Evolutionary conservation across 495 filamentous ascomycete genomes (phyloP).

Genomic region (Trichoderma virens): DNA sequence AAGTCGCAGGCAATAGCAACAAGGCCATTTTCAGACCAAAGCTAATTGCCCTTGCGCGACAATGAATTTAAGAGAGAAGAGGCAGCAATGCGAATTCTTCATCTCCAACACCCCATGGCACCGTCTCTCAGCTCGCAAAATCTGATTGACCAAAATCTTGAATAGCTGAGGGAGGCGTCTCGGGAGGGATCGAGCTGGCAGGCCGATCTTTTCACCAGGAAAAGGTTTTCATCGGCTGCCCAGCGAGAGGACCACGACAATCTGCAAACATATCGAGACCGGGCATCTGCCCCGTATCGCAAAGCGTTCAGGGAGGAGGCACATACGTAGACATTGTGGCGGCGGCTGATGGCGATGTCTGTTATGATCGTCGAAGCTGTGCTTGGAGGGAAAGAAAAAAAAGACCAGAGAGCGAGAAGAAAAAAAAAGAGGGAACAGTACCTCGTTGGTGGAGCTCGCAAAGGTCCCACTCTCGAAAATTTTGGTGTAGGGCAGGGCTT

Average conservation of each 20-base stretch:
- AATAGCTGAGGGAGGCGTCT: constrained; percentile 44
- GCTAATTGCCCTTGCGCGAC: constrained; percentile 38
- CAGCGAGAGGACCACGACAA: constrained; percentile 77
- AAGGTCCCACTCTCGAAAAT: background rate
- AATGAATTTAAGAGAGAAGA: constrained; percentile 78
- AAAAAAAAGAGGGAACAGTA: constrained; percentile 15
- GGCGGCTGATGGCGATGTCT: constrained; percentile 21
- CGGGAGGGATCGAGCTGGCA: constrained; percentile 78
- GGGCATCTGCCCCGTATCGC: constrained; percentile 43
- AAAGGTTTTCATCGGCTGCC: constrained; percentile 26
- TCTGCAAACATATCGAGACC: constrained; percentile 42
- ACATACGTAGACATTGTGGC: constrained; percentile 61
- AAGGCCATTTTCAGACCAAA: constrained; percentile 15
- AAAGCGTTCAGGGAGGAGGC: constrained; percentile 35
- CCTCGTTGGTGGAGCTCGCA: background rate
- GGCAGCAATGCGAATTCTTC: constrained; percentile 45
- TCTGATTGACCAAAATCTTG: constrained; percentile 35
- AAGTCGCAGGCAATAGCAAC: constrained; percentile 24
- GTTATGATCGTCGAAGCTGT: constrained; percentile 11
- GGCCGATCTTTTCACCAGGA: constrained; percentile 27
- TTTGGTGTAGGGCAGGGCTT: constrained; percentile 11
- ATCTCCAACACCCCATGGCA: constrained; percentile 68
- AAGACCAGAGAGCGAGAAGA: constrained; percentile 11
- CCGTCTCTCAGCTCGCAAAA: constrained; percentile 43
- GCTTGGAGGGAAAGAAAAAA: constrained; percentile 10